Percentiles rank a stretch among this genome's conserved stretches.
These are phyloP conservation scores for Dipsacomyces acuminosporus DNA, from an alignment of 371 early-diverging fungal species.

Conservation along the genomic window DNA sequence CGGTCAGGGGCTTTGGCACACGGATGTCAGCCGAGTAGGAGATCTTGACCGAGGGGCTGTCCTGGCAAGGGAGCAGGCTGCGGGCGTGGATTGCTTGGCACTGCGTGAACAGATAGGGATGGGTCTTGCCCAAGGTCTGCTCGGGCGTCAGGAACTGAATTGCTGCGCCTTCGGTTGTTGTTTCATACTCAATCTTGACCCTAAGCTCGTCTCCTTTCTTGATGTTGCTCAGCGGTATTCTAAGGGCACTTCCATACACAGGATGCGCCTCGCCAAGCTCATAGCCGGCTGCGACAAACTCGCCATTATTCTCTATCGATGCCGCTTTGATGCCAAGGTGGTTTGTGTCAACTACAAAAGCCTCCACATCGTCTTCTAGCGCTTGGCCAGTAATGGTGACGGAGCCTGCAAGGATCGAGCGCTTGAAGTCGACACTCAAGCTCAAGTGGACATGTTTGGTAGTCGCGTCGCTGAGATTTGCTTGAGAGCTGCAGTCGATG, in stretches of 20 bases:
- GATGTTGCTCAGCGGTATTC: not conserved
- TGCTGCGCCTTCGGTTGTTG: conserved; percentile 78
- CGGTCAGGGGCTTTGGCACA: conserved; percentile 64
- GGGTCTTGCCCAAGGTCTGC: conserved; percentile 91
- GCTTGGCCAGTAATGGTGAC: not conserved
- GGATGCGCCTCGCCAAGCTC: not conserved
- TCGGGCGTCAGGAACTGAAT: conserved; percentile 87
- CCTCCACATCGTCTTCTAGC: not conserved
- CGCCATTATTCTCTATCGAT: not conserved
- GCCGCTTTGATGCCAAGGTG: conserved; percentile 5
- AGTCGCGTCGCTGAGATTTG: conserved; percentile 2
- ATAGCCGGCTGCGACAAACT: not conserved
- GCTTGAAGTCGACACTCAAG: not conserved
- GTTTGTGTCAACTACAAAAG: conserved; percentile 3
- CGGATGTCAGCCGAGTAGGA: conserved; percentile 80
- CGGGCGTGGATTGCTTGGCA: conserved; percentile 97
- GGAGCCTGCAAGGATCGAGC: not conserved
- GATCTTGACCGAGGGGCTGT: conserved; percentile 88
- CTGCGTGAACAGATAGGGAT: conserved; percentile 94
- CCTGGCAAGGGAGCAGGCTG: conserved; percentile 85
- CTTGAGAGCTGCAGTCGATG: not conserved
- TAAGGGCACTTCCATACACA: conserved; percentile 4
- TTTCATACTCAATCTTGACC: conserved; percentile 63
- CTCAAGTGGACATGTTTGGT: conserved; percentile 2
- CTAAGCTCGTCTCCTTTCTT: not conserved